Conservation (phyloP, 169 alveolate genomes). For the Perkinsus marinus region DNA sequence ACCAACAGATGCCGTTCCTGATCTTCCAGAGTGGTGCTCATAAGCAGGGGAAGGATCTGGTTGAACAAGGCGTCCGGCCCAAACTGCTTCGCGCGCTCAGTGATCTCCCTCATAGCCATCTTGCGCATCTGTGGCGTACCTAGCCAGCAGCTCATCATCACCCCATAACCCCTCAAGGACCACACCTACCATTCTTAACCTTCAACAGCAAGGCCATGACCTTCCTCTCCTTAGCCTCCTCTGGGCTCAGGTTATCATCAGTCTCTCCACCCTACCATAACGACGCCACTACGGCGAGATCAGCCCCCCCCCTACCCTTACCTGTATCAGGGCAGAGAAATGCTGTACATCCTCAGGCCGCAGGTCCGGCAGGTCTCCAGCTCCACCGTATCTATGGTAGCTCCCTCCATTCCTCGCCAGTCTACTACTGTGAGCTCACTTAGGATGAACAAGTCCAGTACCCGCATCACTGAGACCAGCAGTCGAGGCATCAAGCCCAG, state of each 20-base stretch:
- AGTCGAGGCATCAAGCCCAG: constrained; percentile 11
- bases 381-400: not conserved
- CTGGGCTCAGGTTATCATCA: constrained; percentile 80
- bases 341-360: constrained; percentile 33
- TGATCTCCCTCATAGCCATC: constrained; percentile 81
- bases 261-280: constrained; percentile 71
- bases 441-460: constrained; percentile 18
- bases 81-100: constrained; percentile 89
- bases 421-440: not conserved
- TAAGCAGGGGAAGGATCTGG: constrained; percentile 92
- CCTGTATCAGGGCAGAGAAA: constrained; percentile 19
- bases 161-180: not conserved
- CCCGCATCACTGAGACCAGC: not conserved
- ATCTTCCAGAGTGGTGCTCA: constrained; percentile 89
- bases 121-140: constrained; percentile 88
- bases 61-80: constrained; percentile 94
- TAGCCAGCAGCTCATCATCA: not conserved
- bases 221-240: constrained; percentile 86
- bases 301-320: too few species aligned
- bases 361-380: constrained; percentile 7
- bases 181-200: constrained; percentile 83
- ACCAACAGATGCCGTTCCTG: constrained; percentile 97
- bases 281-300: too few species aligned
- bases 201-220: constrained; percentile 82
- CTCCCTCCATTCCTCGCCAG: too few species aligned